Base-by-base conservation (phyloP, 2,329 filamentous ascomycete species). In the Alternaria conjuncta region DNA sequence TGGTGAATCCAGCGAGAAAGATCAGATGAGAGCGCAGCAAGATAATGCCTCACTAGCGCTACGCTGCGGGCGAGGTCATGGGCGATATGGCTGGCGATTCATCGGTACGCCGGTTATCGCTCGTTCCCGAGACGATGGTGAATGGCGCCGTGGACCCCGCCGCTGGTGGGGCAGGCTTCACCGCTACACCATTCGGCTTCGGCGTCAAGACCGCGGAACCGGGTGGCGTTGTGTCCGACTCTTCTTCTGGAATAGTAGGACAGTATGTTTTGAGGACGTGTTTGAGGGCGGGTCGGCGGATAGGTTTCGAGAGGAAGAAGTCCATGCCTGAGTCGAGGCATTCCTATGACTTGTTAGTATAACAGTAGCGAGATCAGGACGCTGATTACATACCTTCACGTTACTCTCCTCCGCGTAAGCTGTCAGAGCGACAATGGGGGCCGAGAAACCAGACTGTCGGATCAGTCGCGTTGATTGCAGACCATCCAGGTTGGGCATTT, bases 371-470 rank as follows among this genome's bases (percentile, higher is more conserved):
- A 1, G 9, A 46, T 21, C 6, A 18, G 13, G 11, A 13, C 4
- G 9, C 5, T 32, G 15, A 41, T 4, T 20, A 63, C 92, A 92
- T 76, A 94, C 92, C 79, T 90, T 91, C 47, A 94, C 89, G 72
- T 97, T 97, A 79, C 90, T 93, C 78, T 97, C 94, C 75, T 97
- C 94, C 0, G 92, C 90, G 73, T 97, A 97, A 15, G 94, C 94
- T 11, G 94, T 97, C 47, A 97, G 82, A 0, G 94, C 94, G 13
- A 97, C 93, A 65, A 97, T 97, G 0, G 94, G 94, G 2, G 92
- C 91, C 11, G 87, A 89, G 80, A 96, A 97, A 1, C 94, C 94
- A 83, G 95, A 92, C 76, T 93, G 85, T 7, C 94, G 88, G 71
- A 97, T 97, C 32, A 96, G 83, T 10, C 90, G 87, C 1, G 94